Percentiles rank a stretch among this genome's conserved stretches.
phyloP scores from a whole-genome alignment of 371 early-diverging fungal species.

The Paraphysoderma sedebokerense region DNA sequence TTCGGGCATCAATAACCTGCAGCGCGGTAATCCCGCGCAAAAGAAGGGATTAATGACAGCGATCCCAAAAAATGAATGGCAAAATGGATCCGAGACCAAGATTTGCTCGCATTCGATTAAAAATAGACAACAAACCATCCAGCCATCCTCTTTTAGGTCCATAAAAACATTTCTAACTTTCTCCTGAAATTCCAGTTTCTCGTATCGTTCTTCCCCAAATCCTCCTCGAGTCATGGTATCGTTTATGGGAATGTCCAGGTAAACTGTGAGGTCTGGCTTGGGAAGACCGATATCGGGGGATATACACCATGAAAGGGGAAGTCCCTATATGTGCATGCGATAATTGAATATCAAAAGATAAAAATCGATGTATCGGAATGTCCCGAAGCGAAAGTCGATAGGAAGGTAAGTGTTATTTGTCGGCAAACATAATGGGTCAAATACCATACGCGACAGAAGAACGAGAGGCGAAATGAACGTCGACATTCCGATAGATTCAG shows the following conservation, averaged over 20 bases:
- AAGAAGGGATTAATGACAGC: too few species aligned
- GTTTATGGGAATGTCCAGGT: slow-evolving; percentile 68
- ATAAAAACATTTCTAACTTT: slow-evolving; percentile 46
- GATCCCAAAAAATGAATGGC: too few species aligned
- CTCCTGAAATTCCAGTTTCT: slow-evolving; percentile 69
- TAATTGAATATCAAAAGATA: not conserved
- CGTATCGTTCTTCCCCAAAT: slow-evolving; percentile 93
- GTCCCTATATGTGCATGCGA: slow-evolving; percentile 23
- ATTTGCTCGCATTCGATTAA: slow-evolving; percentile 2
- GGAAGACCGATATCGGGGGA: slow-evolving; percentile 72
- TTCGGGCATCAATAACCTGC: slow-evolving; percentile 12
- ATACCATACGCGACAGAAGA: too few species aligned
- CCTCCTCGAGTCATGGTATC: slow-evolving; percentile 60
- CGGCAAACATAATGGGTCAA: too few species aligned
- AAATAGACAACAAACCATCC: slow-evolving; percentile 35
- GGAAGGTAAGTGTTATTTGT: too few species aligned
- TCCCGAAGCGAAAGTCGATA: too few species aligned
- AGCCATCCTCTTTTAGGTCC: slow-evolving; percentile 29
- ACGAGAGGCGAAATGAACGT: too few species aligned
- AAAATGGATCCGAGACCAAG: not conserved
- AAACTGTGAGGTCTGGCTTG: slow-evolving; percentile 76
- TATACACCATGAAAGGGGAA: slow-evolving; percentile 80
- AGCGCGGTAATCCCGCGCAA: not conserved
- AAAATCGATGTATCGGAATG: too few species aligned
- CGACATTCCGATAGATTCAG: too few species aligned